Conservation (phyloP, 1,139 yeast species). For the Saccharomyces hybrid region DNA sequence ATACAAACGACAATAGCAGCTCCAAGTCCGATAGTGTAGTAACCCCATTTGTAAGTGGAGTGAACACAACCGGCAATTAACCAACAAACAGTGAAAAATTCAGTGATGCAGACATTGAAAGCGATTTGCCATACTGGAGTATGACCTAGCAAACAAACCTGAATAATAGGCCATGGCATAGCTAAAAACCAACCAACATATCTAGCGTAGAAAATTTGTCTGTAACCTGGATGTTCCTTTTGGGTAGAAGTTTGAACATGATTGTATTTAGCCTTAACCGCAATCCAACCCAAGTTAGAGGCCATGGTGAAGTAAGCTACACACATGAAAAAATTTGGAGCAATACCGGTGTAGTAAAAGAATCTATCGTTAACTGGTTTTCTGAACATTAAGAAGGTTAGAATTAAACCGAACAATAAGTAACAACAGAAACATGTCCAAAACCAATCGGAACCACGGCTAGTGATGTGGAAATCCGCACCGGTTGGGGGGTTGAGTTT, state of each 20-base stretch:
- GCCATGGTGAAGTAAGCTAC: slow-evolving; percentile 57
- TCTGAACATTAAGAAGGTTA: slow-evolving; percentile 46
- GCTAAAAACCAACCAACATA: slow-evolving; percentile 63
- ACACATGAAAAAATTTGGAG: slow-evolving; percentile 42
- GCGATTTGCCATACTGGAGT: slow-evolving; percentile 36
- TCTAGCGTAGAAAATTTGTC: slow-evolving; percentile 62
- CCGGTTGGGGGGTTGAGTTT: slow-evolving; percentile 16
- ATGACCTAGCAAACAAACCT: slow-evolving; percentile 42
- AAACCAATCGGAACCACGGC: slow-evolving; percentile 23
- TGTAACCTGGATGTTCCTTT: slow-evolving; percentile 35
- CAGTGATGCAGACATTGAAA: slow-evolving; percentile 40
- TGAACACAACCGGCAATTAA: slow-evolving; percentile 48
- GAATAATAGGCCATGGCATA: slow-evolving; percentile 47
- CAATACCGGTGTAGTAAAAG: slow-evolving; percentile 31
- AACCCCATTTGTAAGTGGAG: slow-evolving; percentile 58
- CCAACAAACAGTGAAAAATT: slow-evolving; percentile 45
- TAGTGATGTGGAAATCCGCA: slow-evolving; percentile 21
- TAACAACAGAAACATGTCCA: slow-evolving; percentile 38
- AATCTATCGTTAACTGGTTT: slow-evolving; percentile 17
- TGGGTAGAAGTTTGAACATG: slow-evolving; percentile 39
- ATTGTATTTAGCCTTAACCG: slow-evolving; percentile 46
- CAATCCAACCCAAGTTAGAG: slow-evolving; percentile 59
- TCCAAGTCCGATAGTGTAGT: slow-evolving; percentile 31
- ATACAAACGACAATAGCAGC: slow-evolving; percentile 23
- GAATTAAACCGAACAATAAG: slow-evolving; percentile 20